Evolutionary conservation across 108 stramenopile genomes (phyloP).

Genomic region (Discostella pseudostelligera): DNA sequence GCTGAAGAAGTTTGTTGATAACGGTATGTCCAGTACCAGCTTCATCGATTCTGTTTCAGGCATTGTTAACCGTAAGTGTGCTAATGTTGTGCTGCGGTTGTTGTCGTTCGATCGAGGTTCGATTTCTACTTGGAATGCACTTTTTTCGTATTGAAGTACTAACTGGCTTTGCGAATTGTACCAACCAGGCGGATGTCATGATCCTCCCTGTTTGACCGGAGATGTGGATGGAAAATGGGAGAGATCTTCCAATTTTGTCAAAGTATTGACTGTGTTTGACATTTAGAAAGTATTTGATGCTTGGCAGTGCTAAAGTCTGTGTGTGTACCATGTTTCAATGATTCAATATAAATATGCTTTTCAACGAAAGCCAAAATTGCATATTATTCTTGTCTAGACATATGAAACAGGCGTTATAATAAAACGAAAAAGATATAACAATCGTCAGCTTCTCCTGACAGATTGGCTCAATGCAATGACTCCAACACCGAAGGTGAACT

Average conservation of each 20-base stretch:
- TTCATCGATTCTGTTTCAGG: slow-evolving; percentile 44
- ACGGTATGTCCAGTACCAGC: slow-evolving; percentile 24
- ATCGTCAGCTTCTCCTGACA: background rate
- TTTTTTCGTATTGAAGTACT: no score
- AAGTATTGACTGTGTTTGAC: background rate
- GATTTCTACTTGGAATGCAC: no score
- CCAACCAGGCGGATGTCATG: background rate
- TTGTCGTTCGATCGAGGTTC: no score
- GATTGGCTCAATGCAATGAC: slow-evolving; percentile 5
- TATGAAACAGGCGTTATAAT: background rate
- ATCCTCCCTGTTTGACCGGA: background rate
- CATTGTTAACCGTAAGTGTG: background rate
- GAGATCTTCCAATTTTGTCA: background rate
- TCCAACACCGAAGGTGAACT: slow-evolving; percentile 4
- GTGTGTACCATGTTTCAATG: no score
- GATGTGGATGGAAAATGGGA: background rate
- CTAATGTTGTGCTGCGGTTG: no score
- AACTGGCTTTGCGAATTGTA: no score
- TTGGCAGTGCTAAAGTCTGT: background rate
- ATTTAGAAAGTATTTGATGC: background rate
- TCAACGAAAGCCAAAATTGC: background rate
- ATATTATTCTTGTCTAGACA: background rate
- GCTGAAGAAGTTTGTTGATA: slow-evolving; percentile 43
- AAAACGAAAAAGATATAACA: background rate
- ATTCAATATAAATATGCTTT: no score